Conservation (phyloP, 2,329 filamentous ascomycete species). For the Penicillium janthinellum region DNA sequence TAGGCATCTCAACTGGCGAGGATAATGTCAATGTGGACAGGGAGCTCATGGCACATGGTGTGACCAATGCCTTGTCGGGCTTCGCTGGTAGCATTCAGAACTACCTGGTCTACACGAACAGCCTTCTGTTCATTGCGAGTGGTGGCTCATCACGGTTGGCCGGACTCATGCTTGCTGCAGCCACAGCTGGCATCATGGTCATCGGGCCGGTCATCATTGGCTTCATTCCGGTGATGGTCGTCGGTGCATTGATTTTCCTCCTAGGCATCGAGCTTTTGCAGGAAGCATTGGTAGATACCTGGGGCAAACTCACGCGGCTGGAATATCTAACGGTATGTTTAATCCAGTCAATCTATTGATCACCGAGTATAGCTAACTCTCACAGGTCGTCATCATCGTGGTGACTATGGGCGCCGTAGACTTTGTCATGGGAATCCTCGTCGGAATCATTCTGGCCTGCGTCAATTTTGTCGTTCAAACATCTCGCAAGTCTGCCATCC, state of each 20-base stretch:
- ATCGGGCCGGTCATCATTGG: slow-evolving; percentile 87
- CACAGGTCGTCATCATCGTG: slow-evolving; percentile 77
- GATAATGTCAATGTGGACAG: slow-evolving; percentile 90
- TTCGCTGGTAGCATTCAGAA: slow-evolving; percentile 89
- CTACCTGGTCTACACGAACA: slow-evolving; percentile 97
- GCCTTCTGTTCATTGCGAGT: slow-evolving; percentile 91
- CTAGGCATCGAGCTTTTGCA: slow-evolving; percentile 88
- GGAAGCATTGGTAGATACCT: slow-evolving; percentile 85
- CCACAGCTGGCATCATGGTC: slow-evolving; percentile 80
- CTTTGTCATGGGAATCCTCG: slow-evolving; percentile 90
- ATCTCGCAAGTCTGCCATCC: slow-evolving; percentile 83
- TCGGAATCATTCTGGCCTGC: slow-evolving; percentile 90
- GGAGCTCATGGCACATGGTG: slow-evolving; percentile 87
- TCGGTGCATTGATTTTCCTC: slow-evolving; percentile 91
- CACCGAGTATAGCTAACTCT: neutral
- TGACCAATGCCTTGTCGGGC: slow-evolving; percentile 90
- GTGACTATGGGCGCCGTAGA: slow-evolving; percentile 96
- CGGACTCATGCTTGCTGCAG: slow-evolving; percentile 77
- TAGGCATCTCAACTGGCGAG: slow-evolving; percentile 87
- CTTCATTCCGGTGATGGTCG: slow-evolving; percentile 95
- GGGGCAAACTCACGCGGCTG: slow-evolving; percentile 80
- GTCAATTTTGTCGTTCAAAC: slow-evolving; percentile 89
- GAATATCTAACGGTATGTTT: slow-evolving; percentile 79
- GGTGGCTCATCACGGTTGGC: slow-evolving; percentile 86
- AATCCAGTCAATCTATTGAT: neutral